These are phyloP conservation scores for Betula pendula DNA, from an alignment of 306 rosid species.

Conservation along the genomic window DNA sequence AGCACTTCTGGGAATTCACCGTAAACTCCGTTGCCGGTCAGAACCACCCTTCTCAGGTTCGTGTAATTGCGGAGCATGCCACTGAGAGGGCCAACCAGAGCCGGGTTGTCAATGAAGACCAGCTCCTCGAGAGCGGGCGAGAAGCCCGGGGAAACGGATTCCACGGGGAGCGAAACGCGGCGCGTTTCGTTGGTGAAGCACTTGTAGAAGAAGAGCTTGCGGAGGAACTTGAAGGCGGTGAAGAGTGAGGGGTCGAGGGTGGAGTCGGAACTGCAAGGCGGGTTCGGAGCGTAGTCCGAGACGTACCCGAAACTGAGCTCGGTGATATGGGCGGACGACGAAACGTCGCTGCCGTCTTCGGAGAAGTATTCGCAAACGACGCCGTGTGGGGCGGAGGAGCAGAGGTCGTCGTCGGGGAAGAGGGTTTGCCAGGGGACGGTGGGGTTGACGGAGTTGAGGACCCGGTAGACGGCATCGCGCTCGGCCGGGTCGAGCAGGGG, in stretches of 20 bases:
- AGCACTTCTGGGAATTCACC: slow-evolving; percentile 39
- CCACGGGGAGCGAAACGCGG: slow-evolving; percentile 34
- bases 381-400: slow-evolving; percentile 70
- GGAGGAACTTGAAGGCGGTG: slow-evolving; percentile 56
- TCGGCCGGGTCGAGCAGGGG: slow-evolving; percentile 40
- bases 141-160: slow-evolving; percentile 10
- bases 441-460: slow-evolving; percentile 68
- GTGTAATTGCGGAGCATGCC: slow-evolving; percentile 47
- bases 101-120: slow-evolving; percentile 67
- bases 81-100: slow-evolving; percentile 39
- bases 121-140: slow-evolving; percentile 54
- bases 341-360: background rate
- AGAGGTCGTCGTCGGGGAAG: slow-evolving; percentile 66
- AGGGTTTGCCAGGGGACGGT: slow-evolving; percentile 59
- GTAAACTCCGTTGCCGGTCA: slow-evolving; percentile 59
- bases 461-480: slow-evolving; percentile 45
- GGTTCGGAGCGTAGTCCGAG: slow-evolving; percentile 69
- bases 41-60: slow-evolving; percentile 45
- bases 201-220: slow-evolving; percentile 74
- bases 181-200: slow-evolving; percentile 62
- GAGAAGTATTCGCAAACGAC: slow-evolving; percentile 54
- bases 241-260: slow-evolving; percentile 56
- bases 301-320: slow-evolving; percentile 73
- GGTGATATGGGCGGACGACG: slow-evolving; percentile 44
- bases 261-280: slow-evolving; percentile 61